A percentile compares a stretch with the other conserved stretches of the same genome.
These are phyloP conservation scores for Neofusicoccum cordaticola DNA, from an alignment of 2,329 filamentous ascomycete genomes.

Conservation along the genomic window DNA sequence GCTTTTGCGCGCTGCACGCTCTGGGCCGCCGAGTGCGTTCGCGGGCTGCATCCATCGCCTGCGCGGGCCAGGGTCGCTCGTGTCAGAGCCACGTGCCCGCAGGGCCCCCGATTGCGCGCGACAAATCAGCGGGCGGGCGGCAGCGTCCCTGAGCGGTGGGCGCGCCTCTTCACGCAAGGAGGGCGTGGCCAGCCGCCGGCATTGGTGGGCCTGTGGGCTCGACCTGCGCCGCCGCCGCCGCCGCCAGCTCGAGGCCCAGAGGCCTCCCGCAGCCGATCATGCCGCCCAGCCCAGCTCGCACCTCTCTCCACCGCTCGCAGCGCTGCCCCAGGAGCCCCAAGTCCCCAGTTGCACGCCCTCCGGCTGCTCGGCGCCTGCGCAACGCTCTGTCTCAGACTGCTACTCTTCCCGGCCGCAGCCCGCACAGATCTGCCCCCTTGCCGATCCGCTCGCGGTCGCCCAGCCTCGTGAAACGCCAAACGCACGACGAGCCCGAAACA, in stretches of 20 bases:
- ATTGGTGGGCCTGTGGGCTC: not conserved
- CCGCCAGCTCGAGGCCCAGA: too few species aligned
- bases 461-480: slow-evolving; percentile 15
- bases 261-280: too few species aligned
- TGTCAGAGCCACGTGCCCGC: slow-evolving; percentile 2
- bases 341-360: not conserved
- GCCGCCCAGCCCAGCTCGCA: too few species aligned
- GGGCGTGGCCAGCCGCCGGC: not conserved
- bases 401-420: not conserved
- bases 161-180: not conserved
- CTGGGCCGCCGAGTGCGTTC: not conserved
- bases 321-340: too few species aligned
- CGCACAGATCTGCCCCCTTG: slow-evolving; percentile 12
- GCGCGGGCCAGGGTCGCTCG: not conserved
- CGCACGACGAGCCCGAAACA: slow-evolving; percentile 15
- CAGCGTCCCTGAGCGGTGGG: not conserved
- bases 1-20: too few species aligned
- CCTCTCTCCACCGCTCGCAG: too few species aligned
- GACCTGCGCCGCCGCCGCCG: not conserved
- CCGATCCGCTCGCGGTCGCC: slow-evolving; percentile 13
- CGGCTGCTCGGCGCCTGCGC: slow-evolving; percentile 4
- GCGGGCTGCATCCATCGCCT: not conserved
- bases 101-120: not conserved
- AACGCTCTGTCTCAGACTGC: slow-evolving; percentile 13
- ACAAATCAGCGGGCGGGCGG: not conserved